Evolutionary conservation across 345 rosid genomes (phyloP), one percentile per base, ranked within the genome.

Genomic region (Camelina laxa): DNA sequence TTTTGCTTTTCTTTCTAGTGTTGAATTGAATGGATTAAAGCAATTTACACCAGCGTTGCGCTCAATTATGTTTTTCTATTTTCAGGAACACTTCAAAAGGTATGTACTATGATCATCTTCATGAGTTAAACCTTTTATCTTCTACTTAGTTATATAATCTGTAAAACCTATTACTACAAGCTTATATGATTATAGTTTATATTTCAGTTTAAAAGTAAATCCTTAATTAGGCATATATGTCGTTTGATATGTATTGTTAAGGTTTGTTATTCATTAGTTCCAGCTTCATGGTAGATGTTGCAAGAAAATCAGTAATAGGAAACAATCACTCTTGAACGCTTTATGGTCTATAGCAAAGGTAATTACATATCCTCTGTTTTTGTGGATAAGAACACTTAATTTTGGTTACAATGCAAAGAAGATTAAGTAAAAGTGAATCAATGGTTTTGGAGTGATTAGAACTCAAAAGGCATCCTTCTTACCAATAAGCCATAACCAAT

Each of bases 401-500:
- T n/a, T n/a, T n/a, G 10, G 17, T 68, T 68, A 56, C 64, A 42
- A 68, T 2, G 62, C 38, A 71, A 49, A 60, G 16, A 36, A 71
- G 14, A 36, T 60, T 16, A 47, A 36, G 31, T 6, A 33, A 47
- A 27, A 35, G 39, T 50, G 70, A 53, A 54, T 7, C 4, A 44
- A 7, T 35, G 24, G 44, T 60, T 38, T 47, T 39, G 59, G 10
- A 20, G 50, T 62, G 21, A 27, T 67, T 54, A 56, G 4, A 7
- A 61, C 17, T 79, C 60, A 87, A 31, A 85, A 92, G 35, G 86
- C 85, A 67, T 80, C 65, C 24, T 82, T 81, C 63, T 82, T 85
- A 16, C 96, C 96, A 24, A 92, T 90, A 62, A 95, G 88, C 98
- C 98, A 92, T 57, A 92, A 64, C 94, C 97, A 90, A 60, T 85